Evolutionary conservation across 164 flowering plant species (phyloP).

Genomic region (Piper longum): DNA sequence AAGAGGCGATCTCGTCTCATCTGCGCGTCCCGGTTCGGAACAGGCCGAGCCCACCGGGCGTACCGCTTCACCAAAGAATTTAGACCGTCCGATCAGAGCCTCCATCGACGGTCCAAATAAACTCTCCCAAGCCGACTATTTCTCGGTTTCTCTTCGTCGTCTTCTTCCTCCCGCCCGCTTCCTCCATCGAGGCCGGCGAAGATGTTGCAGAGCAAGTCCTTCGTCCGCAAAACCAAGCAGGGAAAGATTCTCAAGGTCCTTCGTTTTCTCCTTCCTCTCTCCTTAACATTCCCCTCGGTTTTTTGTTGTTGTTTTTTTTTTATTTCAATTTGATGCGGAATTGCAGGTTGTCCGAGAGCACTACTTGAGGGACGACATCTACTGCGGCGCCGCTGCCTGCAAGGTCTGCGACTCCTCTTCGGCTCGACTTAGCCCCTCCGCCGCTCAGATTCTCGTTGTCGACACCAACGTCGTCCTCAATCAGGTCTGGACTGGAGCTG

Average conservation of each 20-base stretch:
- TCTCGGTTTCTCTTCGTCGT: too few relatives aligned
- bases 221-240: slow-evolving; percentile 45
- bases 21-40: too few relatives aligned
- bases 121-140: too few relatives aligned
- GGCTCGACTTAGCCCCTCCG: slow-evolving; percentile 40
- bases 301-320: not conserved
- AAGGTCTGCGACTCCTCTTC: slow-evolving; percentile 40
- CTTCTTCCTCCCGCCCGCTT: too few relatives aligned
- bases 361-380: slow-evolving; percentile 79
- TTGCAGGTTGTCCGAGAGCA: slow-evolving; percentile 67
- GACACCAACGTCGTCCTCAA: slow-evolving; percentile 91
- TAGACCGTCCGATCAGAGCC: too few relatives aligned
- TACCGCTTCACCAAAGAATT: too few relatives aligned
- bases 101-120: too few relatives aligned
- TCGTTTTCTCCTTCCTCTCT: not conserved
- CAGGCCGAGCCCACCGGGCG: too few relatives aligned
- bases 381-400: slow-evolving; percentile 64
- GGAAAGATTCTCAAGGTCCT: slow-evolving; percentile 58
- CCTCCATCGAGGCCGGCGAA: too few relatives aligned
- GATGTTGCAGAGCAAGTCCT: slow-evolving; percentile 66
- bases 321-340: not conserved
- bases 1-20: too few relatives aligned
- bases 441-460: slow-evolving; percentile 47
- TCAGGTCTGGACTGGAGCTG: slow-evolving; percentile 35
- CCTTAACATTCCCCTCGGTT: not conserved